These are phyloP conservation scores for Casaregolazyma suthepensis DNA, from an alignment of 1,139 yeast genomes.

Conservation along the genomic window DNA sequence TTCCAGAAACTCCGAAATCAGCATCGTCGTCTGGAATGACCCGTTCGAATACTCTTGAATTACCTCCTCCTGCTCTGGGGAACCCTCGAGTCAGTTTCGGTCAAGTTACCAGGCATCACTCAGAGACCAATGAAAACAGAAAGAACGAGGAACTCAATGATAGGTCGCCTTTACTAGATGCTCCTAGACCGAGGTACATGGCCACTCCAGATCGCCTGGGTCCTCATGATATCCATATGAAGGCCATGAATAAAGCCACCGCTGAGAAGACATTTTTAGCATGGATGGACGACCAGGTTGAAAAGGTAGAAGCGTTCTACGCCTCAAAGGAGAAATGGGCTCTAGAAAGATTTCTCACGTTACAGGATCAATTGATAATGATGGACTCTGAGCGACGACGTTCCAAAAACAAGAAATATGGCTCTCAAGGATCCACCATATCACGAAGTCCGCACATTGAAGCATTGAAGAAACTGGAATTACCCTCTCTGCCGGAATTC, in stretches of 20 bases:
- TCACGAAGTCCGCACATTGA: constrained; percentile 7
- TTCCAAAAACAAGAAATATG: constrained; percentile 12
- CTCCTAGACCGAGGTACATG: background rate
- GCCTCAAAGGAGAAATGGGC: constrained; percentile 54
- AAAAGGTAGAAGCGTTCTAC: constrained; percentile 57
- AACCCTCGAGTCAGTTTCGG: constrained; percentile 12
- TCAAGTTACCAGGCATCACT: constrained; percentile 6
- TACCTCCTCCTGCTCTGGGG: constrained; percentile 6
- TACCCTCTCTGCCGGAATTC: constrained; percentile 31
- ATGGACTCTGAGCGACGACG: constrained; percentile 48
- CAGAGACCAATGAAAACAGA: constrained; percentile 2
- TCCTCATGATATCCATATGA: background rate
- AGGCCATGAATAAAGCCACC: constrained; percentile 15
- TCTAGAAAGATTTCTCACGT: constrained; percentile 50
- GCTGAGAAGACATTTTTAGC: constrained; percentile 42
- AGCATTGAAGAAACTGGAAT: constrained; percentile 24
- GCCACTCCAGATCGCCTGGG: background rate
- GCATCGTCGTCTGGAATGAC: background rate
- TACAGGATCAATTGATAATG: constrained; percentile 65
- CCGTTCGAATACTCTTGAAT: constrained; percentile 6
- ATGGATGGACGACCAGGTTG: constrained; percentile 59
- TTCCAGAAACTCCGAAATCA: constrained; percentile 4
- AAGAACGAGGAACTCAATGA: constrained; percentile 19
- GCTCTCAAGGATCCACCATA: background rate
- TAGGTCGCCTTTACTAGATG: constrained; percentile 27